phyloP scores from a whole-genome alignment of 306 rosid genomes.

The Medicago arabica region DNA sequence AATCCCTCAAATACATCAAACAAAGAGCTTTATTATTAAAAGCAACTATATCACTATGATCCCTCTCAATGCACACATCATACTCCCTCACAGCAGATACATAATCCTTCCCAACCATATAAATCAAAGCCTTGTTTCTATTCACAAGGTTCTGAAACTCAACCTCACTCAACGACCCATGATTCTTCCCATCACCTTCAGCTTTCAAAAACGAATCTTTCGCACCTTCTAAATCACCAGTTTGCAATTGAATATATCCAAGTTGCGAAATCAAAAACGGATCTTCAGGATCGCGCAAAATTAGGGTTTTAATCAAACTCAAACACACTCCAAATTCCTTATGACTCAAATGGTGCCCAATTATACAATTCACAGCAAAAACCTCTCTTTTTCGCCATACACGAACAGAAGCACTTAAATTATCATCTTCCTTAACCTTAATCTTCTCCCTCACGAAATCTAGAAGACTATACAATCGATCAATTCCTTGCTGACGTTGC shows the following conservation, averaged over 20 bases:
- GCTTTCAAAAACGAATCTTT: conserved; percentile 66
- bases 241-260: conserved; percentile 83
- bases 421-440: conserved; percentile 38
- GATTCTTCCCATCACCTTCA: conserved; percentile 52
- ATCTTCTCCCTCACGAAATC: conserved; percentile 66
- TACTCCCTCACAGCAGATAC: conserved; percentile 94
- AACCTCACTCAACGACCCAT: conserved; percentile 59
- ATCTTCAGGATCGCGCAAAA: conserved; percentile 51
- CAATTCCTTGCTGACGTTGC: conserved; percentile 78
- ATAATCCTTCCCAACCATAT: conserved; percentile 87
- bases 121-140: conserved; percentile 81
- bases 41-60: conserved; percentile 67
- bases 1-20: conserved; percentile 92
- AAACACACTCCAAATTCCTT: conserved; percentile 75
- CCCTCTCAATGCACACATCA: conserved; percentile 88
- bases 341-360: conserved; percentile 74
- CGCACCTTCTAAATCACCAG: conserved; percentile 87
- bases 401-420: conserved; percentile 39
- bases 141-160: conserved; percentile 70
- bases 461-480: conserved; percentile 66
- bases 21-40: conserved; percentile 85
- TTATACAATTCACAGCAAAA: conserved; percentile 70
- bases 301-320: conserved; percentile 59
- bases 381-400: conserved; percentile 74
- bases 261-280: conserved; percentile 75